phyloP scores from a whole-genome alignment of 1,284 basidiomycete species.

The Rhodotorula glutinis region DNA sequence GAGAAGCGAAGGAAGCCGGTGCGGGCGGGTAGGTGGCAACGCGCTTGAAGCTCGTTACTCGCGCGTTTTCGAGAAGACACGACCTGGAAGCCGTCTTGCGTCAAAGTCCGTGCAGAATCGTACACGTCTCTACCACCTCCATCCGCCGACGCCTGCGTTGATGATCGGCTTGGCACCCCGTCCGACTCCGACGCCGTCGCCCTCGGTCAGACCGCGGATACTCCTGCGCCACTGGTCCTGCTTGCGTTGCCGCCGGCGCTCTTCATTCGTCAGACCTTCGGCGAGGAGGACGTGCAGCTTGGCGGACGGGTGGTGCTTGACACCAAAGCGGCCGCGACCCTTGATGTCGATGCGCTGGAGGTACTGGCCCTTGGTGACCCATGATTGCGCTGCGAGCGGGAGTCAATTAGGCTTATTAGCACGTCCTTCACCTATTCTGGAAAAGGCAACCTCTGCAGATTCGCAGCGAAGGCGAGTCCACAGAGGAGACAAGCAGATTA shows the following conservation, averaged over 20 bases:
- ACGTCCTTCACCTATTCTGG: background rate
- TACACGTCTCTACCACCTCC: constrained; percentile 35
- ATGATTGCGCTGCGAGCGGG: constrained; percentile 67
- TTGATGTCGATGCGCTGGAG: constrained; percentile 74
- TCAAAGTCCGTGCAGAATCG: no score
- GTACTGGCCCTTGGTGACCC: constrained; percentile 82
- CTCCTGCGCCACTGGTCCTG: constrained; percentile 51
- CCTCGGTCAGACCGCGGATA: constrained; percentile 40
- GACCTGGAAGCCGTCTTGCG: no score
- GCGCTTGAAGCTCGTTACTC: no score
- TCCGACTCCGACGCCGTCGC: constrained; percentile 24
- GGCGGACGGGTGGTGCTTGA: constrained; percentile 73
- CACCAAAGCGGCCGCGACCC: constrained; percentile 77
- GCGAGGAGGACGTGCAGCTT: constrained; percentile 73
- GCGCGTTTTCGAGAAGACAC: no score
- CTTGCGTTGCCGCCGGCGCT: constrained; percentile 63
- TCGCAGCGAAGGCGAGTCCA: background rate
- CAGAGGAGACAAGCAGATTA: background rate
- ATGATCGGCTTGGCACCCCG: constrained; percentile 18
- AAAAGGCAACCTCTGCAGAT: no score
- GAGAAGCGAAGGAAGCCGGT: no score
- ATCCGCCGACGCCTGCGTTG: constrained; percentile 25
- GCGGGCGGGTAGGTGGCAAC: no score
- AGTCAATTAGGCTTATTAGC: constrained; percentile 3
- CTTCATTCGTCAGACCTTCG: constrained; percentile 75